Evolutionary conservation across 345 rosid species (phyloP).

Genomic region (Lumnitzera racemosa): DNA sequence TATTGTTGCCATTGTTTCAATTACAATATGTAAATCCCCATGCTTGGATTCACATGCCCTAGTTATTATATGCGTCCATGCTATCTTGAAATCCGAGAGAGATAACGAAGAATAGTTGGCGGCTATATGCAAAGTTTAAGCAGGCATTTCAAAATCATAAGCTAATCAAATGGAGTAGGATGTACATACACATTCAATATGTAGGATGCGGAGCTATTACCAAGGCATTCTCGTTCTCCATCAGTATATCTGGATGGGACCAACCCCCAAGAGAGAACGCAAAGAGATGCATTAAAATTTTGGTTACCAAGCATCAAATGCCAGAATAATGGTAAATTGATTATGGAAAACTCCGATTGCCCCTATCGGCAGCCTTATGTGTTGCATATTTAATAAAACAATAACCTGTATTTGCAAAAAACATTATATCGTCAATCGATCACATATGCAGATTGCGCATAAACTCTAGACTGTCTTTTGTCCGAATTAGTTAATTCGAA

Average conservation of each 20-base stretch:
- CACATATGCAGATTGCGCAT: background rate
- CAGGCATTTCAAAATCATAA: too few relatives aligned
- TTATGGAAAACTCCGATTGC: constrained; percentile 96
- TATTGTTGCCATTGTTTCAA: too few relatives aligned
- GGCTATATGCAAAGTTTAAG: too few relatives aligned
- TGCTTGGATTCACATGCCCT: too few relatives aligned
- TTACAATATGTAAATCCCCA: too few relatives aligned
- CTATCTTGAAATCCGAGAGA: too few relatives aligned
- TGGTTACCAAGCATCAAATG: background rate
- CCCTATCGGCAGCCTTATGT: constrained; percentile 81
- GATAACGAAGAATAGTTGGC: too few relatives aligned
- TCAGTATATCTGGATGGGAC: constrained; percentile 98
- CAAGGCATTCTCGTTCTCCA: constrained; percentile 96
- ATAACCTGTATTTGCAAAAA: constrained; percentile 72
- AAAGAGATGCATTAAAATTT: constrained; percentile 1
- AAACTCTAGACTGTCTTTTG: background rate
- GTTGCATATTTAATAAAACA: constrained; percentile 96
- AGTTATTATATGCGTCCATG: too few relatives aligned
- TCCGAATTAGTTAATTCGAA: too few relatives aligned
- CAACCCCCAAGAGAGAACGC: constrained; percentile 53
- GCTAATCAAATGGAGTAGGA: background rate
- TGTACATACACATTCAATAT: background rate
- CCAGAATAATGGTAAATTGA: constrained; percentile 47
- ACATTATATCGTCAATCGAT: constrained; percentile 18
- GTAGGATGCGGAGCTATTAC: constrained; percentile 30